Evolutionary conservation across 225 moss, liverwort and hornwort species (phyloP).

Genomic region (Sphagnum contortum): DNA sequence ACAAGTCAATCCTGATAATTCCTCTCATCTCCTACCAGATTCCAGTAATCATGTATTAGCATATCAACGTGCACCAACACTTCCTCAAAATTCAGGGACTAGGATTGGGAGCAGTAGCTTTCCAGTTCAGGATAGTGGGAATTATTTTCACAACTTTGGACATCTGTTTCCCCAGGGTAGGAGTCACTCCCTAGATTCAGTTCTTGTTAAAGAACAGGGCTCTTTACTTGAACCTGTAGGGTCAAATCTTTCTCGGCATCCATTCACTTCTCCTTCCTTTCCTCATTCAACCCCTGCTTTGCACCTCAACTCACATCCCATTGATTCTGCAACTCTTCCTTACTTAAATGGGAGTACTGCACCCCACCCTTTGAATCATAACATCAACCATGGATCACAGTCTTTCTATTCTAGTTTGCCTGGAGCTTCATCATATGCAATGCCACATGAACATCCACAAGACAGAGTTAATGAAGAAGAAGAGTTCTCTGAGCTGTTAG

Average conservation of each 20-base stretch:
- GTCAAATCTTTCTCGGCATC: slow-evolving; percentile 15
- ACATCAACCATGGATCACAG: slow-evolving; percentile 40
- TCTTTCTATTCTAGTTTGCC: slow-evolving; percentile 59
- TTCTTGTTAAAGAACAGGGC: slow-evolving; percentile 17
- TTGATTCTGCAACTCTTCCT: slow-evolving; percentile 35
- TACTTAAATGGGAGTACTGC: slow-evolving; percentile 56
- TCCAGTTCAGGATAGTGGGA: slow-evolving; percentile 34
- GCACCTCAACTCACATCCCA: slow-evolving; percentile 14
- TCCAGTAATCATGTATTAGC: slow-evolving; percentile 31
- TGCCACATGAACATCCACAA: slow-evolving; percentile 20
- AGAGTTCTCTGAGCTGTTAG: slow-evolving; percentile 77
- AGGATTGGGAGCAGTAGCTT: slow-evolving; percentile 26
- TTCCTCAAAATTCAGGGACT: slow-evolving; percentile 46
- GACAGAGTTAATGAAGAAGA: slow-evolving; percentile 60
- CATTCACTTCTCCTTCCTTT: slow-evolving; percentile 14
- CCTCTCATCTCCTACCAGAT: slow-evolving; percentile 33
- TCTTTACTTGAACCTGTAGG: slow-evolving; percentile 27
- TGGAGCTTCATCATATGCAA: slow-evolving; percentile 35
- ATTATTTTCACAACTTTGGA: slow-evolving; percentile 40
- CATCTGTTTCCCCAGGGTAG: slow-evolving; percentile 34
- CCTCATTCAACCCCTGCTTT: too few species aligned
- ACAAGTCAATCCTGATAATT: slow-evolving; percentile 8
- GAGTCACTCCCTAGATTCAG: slow-evolving; percentile 42
- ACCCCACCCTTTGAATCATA: slow-evolving; percentile 41
- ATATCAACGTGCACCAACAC: slow-evolving; percentile 37